These are phyloP conservation scores for Bolboschoenus planiculmis DNA, from an alignment of 176 grass and related monocot species.

Conservation along the genomic window DNA sequence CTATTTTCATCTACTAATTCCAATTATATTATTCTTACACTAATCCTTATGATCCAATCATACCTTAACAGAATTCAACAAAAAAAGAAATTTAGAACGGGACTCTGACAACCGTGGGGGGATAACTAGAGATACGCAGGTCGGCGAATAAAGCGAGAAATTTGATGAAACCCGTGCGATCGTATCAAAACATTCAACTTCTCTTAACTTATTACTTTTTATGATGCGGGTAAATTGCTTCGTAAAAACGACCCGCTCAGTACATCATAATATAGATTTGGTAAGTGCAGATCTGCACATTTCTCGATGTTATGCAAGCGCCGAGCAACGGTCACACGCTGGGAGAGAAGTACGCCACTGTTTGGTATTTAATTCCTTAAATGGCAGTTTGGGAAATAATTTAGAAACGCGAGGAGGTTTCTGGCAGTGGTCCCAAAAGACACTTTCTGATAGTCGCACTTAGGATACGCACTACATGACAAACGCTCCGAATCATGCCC, in stretches of 20 bases:
- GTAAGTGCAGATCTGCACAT: not conserved
- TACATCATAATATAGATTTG: not conserved
- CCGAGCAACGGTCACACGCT: slow-evolving; percentile 1
- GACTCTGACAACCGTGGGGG: not conserved
- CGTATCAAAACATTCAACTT: not conserved
- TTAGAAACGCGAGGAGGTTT: not conserved
- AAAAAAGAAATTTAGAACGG: not conserved
- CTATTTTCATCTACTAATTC: too few species aligned
- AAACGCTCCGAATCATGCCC: slow-evolving; percentile 33
- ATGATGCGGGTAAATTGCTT: not conserved
- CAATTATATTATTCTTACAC: too few species aligned
- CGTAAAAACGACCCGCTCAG: not conserved
- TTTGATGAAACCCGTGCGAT: slow-evolving; percentile 3
- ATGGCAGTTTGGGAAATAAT: slow-evolving; percentile 3
- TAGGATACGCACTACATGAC: slow-evolving; percentile 27
- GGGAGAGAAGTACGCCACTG: not conserved
- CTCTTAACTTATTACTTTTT: not conserved
- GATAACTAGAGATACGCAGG: not conserved
- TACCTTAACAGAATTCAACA: not conserved
- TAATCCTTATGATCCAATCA: too few species aligned
- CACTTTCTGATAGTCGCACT: not conserved
- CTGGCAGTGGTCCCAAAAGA: slow-evolving; percentile 1
- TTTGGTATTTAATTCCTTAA: not conserved
- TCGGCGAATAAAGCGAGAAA: slow-evolving; percentile 20
- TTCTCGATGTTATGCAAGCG: not conserved